A percentile compares a stretch with the other conserved stretches of the same genome.
These are phyloP conservation scores for Tuber borchii DNA, from an alignment of 495 filamentous ascomycete species.

Conservation along the genomic window DNA sequence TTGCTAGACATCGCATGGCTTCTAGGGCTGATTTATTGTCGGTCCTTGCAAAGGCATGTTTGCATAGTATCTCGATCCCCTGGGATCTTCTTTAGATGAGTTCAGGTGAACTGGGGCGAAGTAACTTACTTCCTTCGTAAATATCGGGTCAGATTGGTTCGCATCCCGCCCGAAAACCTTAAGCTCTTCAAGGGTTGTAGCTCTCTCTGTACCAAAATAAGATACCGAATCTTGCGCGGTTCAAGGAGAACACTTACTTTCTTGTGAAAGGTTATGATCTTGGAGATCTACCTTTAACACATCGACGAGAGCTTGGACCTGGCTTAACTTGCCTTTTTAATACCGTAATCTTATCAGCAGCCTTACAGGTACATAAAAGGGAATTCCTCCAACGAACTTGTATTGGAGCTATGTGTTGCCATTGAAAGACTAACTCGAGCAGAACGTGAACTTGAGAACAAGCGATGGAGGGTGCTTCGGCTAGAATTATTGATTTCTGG, in stretches of 20 bases:
- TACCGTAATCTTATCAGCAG: neutral
- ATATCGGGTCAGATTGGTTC: conserved; percentile 68
- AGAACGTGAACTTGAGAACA: neutral
- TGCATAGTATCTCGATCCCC: conserved; percentile 68
- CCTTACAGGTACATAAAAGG: neutral
- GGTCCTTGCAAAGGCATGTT: conserved; percentile 59
- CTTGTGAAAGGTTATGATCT: conserved; percentile 50
- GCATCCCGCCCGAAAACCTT: conserved; percentile 72
- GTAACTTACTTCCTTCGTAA: conserved; percentile 59
- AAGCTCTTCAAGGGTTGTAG: conserved; percentile 60
- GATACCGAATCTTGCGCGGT: conserved; percentile 5
- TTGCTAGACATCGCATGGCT: conserved; percentile 80
- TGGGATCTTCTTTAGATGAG: conserved; percentile 40
- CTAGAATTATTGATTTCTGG: neutral
- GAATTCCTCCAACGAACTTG: neutral
- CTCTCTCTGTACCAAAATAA: conserved; percentile 50
- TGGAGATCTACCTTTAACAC: conserved; percentile 55
- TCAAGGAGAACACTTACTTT: conserved; percentile 47
- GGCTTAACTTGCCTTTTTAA: conserved; percentile 12
- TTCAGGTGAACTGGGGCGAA: neutral
- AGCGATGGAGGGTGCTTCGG: neutral
- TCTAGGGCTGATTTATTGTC: conserved; percentile 59
- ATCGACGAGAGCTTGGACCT: conserved; percentile 48
- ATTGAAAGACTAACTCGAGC: neutral
- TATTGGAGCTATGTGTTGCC: neutral